Evolutionary conservation across 2,329 filamentous ascomycete species (phyloP), one percentile per base, ranked within the genome.

Genomic region (Thelonectria olida): DNA sequence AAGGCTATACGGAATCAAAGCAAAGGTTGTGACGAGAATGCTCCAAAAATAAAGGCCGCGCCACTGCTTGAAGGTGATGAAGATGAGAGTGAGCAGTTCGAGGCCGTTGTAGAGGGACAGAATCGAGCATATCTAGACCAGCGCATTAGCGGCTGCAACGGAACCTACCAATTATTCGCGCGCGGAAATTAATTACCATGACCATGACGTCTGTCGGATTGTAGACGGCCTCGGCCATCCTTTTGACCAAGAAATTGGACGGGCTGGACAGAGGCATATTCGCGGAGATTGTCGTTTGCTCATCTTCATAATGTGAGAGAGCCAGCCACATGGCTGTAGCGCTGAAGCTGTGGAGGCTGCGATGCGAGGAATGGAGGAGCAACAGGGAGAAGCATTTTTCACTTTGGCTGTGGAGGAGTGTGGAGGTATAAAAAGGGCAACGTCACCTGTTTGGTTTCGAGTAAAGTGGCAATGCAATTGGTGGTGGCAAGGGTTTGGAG

Each of bases 41-140:
- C 76, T 78, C 76, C 76, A 79, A 36, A 80, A 80, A 49, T 80
- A 80, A 7, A 78, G 68, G 1, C 75, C 73, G 0, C 51, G 48
- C 20, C 69, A 66, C 9, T 64, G 62, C 44, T 73, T 72, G 58
- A 78, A 78, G 36, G 72, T 74, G 9, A 69, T 53, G 23, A 74
- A 66, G 42, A 78, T 73, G 54, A 77, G 69, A 31, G 73, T 61
- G 27, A 66, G 65, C 2, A 78, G 69, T 49, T 78, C 74, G 28
- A 73, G 20, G 12, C 71, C 67, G 13, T 77, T 78, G 51, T 73
- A 76, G 4, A 74, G 58, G 2, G 64, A 31, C 0, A 68, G 9
- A 1, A 61, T 61, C 9, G 66, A 47, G 13, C 61, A 59, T 6
- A 59, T 38, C 66, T 66, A 12, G 7, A n/a, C 38, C 28, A 13